Conservation (phyloP, 2,329 filamentous ascomycete genomes). For the Aschersonia sp. region DNA sequence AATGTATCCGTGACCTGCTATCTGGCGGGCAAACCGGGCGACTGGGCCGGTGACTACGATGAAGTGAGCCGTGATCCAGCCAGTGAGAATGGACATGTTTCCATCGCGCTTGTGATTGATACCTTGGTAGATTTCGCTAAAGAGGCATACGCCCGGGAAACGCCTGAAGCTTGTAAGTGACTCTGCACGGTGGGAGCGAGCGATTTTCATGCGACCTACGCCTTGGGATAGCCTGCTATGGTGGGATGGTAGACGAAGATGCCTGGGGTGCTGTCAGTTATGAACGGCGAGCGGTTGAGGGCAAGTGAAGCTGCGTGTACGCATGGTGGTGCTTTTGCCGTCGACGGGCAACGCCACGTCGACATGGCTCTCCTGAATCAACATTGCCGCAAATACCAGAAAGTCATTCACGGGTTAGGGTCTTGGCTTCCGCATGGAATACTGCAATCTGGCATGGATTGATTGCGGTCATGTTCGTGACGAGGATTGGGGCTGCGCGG, state of each 20-base stretch:
- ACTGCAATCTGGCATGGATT: not conserved
- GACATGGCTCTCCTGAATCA: slow-evolving; percentile 37
- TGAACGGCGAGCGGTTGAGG: not conserved
- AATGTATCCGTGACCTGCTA: slow-evolving; percentile 85
- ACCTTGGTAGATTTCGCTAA: slow-evolving; percentile 96
- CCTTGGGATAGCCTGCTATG: slow-evolving; percentile 73
- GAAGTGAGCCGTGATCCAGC: too few species aligned
- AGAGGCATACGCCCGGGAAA: slow-evolving; percentile 78
- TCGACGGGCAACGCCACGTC: slow-evolving; percentile 36
- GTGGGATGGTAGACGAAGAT: slow-evolving; percentile 81
- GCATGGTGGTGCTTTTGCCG: slow-evolving; percentile 39
- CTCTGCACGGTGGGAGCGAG: not conserved
- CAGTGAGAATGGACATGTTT: too few species aligned
- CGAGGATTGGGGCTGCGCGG: too few species aligned
- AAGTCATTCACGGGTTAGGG: not conserved
- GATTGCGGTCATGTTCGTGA: too few species aligned
- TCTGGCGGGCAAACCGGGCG: slow-evolving; percentile 76
- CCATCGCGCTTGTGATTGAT: slow-evolving; percentile 2
- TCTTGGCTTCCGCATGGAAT: not conserved
- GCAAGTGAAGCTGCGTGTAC: slow-evolving; percentile 15
- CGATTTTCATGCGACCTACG: slow-evolving; percentile 32
- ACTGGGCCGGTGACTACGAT: slow-evolving; percentile 73
- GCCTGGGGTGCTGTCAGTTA: slow-evolving; percentile 33
- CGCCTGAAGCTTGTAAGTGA: slow-evolving; percentile 21
- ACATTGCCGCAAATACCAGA: slow-evolving; percentile 21